A percentile compares a stretch with the other conserved stretches of the same genome.
These are phyloP conservation scores for Rhodotorula sp. DNA, from an alignment of 1,284 basidiomycete genomes.

Conservation along the genomic window DNA sequence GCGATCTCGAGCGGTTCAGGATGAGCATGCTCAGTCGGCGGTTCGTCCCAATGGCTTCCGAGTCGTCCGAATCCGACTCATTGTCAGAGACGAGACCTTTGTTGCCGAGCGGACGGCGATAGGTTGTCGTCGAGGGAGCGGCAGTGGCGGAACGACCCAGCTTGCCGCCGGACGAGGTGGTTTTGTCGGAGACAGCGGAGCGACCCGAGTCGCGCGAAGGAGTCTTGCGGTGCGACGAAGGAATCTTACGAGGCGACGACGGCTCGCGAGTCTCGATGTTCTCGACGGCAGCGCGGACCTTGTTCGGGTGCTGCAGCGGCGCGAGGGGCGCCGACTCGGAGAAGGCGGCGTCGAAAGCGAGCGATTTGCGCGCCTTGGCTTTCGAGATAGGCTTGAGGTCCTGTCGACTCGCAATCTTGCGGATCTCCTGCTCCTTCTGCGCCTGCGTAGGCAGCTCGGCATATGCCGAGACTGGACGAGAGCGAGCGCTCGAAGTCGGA, in stretches of 20 bases:
- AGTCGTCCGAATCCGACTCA: slow-evolving; percentile 8
- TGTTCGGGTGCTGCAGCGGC: slow-evolving; percentile 28
- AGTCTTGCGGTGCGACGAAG: not conserved
- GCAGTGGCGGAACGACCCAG: slow-evolving; percentile 8
- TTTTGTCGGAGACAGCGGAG: not conserved
- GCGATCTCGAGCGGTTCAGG: slow-evolving; percentile 17
- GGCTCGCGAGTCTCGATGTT: slow-evolving; percentile 21
- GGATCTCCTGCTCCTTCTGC: not conserved
- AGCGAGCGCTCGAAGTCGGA: too few species aligned
- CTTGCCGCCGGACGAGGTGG: not conserved
- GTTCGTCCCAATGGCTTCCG: slow-evolving; percentile 8
- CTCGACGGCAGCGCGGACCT: slow-evolving; percentile 26
- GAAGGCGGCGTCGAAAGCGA: slow-evolving; percentile 23
- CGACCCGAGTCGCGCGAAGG: not conserved
- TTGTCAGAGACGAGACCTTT: slow-evolving; percentile 12
- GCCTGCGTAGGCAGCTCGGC: not conserved
- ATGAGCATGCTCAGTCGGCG: slow-evolving; percentile 22
- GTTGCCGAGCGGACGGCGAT: slow-evolving; percentile 10
- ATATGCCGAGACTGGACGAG: not conserved
- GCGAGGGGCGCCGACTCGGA: slow-evolving; percentile 12
- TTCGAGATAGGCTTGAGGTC: slow-evolving; percentile 1
- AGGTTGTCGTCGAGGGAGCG: not conserved
- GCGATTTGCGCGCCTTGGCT: not conserved
- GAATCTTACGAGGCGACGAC: too few species aligned
- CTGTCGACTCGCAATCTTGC: not conserved